phyloP scores from a whole-genome alignment of 1,139 yeast genomes.

The Magnusiomyces tetraspermus region DNA sequence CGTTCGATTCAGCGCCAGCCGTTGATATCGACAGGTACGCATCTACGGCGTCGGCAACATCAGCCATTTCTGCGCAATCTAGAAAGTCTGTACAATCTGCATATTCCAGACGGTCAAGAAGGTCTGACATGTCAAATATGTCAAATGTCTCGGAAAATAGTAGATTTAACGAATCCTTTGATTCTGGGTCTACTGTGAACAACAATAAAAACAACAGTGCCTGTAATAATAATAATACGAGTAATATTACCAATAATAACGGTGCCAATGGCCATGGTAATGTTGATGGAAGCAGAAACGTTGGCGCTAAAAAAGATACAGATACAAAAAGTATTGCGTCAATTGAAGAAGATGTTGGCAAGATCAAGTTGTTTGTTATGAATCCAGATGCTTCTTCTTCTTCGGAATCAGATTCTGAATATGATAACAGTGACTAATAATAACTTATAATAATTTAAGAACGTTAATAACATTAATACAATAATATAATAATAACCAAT shows the following conservation, averaged over 20 bases:
- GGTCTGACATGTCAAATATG: no score
- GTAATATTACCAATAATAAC: no score
- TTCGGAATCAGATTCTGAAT: background rate
- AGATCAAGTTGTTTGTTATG: conserved; percentile 51
- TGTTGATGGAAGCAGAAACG: background rate
- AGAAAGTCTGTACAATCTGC: background rate
- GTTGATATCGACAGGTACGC: background rate
- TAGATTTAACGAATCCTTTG: no score
- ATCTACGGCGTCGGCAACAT: background rate
- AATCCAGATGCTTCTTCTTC: conserved; percentile 49
- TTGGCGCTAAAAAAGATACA: background rate
- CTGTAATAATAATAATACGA: no score
- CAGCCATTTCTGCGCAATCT: background rate
- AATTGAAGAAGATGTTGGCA: conserved; percentile 35
- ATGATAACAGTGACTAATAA: background rate
- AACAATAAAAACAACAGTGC: no score
- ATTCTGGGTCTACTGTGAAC: no score
- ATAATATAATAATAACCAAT: no score
- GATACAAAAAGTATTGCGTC: conserved; percentile 23
- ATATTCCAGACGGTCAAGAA: background rate
- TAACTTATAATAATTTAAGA: background rate
- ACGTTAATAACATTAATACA: background rate
- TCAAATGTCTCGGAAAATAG: no score
- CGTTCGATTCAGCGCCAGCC: background rate
- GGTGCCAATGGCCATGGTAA: no score